phyloP scores from a whole-genome alignment of 192 early-diverging fungal genomes.

The Chytriomyces confervae region DNA sequence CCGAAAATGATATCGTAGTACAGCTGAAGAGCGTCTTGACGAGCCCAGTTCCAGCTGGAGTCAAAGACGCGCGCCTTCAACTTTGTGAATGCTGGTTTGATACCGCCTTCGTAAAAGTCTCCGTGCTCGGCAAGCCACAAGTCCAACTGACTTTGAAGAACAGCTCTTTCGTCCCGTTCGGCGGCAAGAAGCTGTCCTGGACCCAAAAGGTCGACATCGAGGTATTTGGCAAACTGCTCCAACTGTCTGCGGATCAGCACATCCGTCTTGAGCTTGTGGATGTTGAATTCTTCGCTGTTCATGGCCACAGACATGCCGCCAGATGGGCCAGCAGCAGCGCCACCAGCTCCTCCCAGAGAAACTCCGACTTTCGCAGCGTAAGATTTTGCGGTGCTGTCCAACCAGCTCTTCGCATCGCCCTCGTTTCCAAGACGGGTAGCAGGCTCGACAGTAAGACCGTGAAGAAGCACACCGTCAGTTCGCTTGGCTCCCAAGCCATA shows the following conservation, averaged over 20 bases:
- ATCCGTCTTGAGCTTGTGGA: conserved; percentile 74
- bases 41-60: conserved; percentile 98
- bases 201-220: conserved; percentile 79
- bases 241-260: conserved; percentile 76
- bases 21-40: conserved; percentile 83
- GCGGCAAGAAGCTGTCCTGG: conserved; percentile 55
- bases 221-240: conserved; percentile 78
- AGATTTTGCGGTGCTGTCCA: conserved; percentile 70
- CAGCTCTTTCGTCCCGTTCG: conserved; percentile 65
- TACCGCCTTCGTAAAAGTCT: conserved; percentile 87
- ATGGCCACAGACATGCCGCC: conserved; percentile 65
- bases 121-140: conserved; percentile 92
- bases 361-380: conserved; percentile 79
- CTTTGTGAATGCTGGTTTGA: conserved; percentile 81
- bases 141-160: conserved; percentile 84
- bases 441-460: conserved; percentile 84
- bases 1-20: conserved; percentile 95
- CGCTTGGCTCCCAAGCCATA: conserved; percentile 81
- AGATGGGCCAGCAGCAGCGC: conserved; percentile 56
- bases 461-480: conserved; percentile 75
- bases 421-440: conserved; percentile 75
- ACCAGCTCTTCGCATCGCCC: conserved; percentile 78
- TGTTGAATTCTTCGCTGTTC: conserved; percentile 87
- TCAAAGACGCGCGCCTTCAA: conserved; percentile 90
- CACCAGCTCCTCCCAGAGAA: conserved; percentile 59